Evolutionary conservation across 192 early-diverging fungal genomes (phyloP), one percentile per base, ranked within the genome.

Genomic region (Lunasporangiospora selenospora): DNA sequence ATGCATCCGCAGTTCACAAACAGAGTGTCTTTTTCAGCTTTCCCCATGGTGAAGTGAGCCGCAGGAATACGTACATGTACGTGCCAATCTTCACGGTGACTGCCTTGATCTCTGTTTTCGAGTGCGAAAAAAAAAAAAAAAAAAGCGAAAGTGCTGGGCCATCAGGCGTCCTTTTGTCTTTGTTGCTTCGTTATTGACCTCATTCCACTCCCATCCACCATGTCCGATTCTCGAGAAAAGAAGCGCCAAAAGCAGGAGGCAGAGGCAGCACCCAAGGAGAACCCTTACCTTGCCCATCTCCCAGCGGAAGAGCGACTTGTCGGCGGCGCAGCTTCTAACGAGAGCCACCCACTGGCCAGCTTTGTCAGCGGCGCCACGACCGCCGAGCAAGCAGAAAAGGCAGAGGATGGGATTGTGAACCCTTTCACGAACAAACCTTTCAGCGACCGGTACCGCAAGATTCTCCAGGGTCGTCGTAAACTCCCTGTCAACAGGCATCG

Each of bases 401-500:
- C 84, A 18, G 96, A 98, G 65, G 79, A 92, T 39, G 90, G 83
- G 33, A 31, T 50, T 6, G 50, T 67, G 63, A 99, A 95, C 81
- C 89, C 88, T 15, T 95, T 93, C 66, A 98, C 88, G 1, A 88
- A 88, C 13, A 83, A 84, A 43, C 75, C 85, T 16, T 98, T 88
- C 78, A 86, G 89, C 23, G 81, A 89, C 21, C 88, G 88, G 62
- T 99, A 99, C 81, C 80, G 81, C 40, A 84, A 90, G 41, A 97
- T 99, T 59, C 81, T 99, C 53, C 78, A 77, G 33, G 92, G 89
- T 62, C 88, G 98, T 33, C 85, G 92, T 44, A 87, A 88, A 38
- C 88, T 99, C 33, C 98, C 98, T 29, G 97, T 98, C 19, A 90
- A 97, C 79, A 89, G 92, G 56, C 95, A 99, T 75, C 87, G 98